Evolutionary conservation across 805 yeast species (phyloP).

Genomic region (Tetrapisispora pingtungensis): DNA sequence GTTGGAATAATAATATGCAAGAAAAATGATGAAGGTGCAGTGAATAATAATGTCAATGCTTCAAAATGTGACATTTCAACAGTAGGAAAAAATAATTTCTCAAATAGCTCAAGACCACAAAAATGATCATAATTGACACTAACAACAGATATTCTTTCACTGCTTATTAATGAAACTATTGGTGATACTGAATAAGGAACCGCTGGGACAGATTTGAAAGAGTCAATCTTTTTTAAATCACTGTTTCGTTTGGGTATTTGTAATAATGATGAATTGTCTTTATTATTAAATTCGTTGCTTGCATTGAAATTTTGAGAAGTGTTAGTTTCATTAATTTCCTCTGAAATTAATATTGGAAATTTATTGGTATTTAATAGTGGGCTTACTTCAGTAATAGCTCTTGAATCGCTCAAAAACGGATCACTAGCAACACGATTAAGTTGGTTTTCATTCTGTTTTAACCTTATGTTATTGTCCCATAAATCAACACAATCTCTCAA

Average conservation of each 20-base stretch:
- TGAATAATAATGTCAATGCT: slow-evolving; percentile 12
- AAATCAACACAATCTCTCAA: slow-evolving; percentile 21
- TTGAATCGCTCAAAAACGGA: background rate
- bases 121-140: background rate
- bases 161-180: background rate
- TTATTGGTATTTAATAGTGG: background rate
- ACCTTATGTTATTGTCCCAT: slow-evolving; percentile 15
- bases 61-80: slow-evolving; percentile 5
- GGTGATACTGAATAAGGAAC: background rate
- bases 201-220: background rate
- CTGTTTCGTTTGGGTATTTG: background rate
- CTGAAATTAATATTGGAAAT: too few species aligned
- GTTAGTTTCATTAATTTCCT: too few species aligned
- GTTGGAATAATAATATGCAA: slow-evolving; percentile 14
- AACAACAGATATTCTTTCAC: background rate
- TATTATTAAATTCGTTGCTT: too few species aligned
- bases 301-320: background rate
- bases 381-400: background rate
- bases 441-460: background rate
- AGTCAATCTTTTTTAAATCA: background rate
- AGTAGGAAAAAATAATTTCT: background rate
- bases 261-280: background rate
- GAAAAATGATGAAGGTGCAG: slow-evolving; percentile 16
- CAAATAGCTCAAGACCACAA: slow-evolving; percentile 1
- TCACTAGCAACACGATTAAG: background rate